Base-by-base conservation (phyloP, 2,329 filamentous ascomycete species). In the Penicillium decumbens region DNA sequence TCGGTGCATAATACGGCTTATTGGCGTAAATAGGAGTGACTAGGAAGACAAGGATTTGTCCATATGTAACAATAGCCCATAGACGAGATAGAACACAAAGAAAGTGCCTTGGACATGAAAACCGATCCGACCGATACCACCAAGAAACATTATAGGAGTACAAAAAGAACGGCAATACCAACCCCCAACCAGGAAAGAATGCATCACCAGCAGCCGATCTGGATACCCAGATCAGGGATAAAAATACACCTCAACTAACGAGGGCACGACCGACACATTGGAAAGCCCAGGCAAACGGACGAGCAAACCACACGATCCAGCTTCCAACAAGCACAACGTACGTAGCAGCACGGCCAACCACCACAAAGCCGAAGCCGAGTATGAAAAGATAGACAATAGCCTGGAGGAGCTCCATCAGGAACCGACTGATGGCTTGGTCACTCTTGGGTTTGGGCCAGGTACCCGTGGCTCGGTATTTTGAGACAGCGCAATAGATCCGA, bases 291-390 rank as follows among this genome's bases (percentile, higher is more conserved):
- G 60, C 62, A 56, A 71, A 64, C 1, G 69, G 69, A 35, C 51
- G 63, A 1, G 59, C 56, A 45, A 71, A 58, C 69, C 69, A 72
- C 10, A 67, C 44, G 25, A 72, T 53, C 69, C 69, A 72, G 18
- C 60, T 64, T 4, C 62, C 64, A 29, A 70, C 46, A 18, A 70
- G 55, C 33, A 68, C 59, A 35, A 70, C 45, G 28, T 69, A 69
- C 1, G 63, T 58, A 3, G 63, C 62, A 42, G 58, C 56, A 15
- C 66, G 64, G 2, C 63, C 59, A 4, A 71, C 41, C 2, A 71
- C 20, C 45, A 69, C 54, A 29, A 63, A 57, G 3, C 65, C 53
- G 41, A 68, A 66, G 0, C 61, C 66, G 27, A 72, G 57, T 32
- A 67, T 53, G 8, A 65, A 53, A 33, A 71, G 53, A 50, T 71